Evolutionary conservation across 2,329 filamentous ascomycete species (phyloP).

Genomic region (Rhinocladiella mackenziei): DNA sequence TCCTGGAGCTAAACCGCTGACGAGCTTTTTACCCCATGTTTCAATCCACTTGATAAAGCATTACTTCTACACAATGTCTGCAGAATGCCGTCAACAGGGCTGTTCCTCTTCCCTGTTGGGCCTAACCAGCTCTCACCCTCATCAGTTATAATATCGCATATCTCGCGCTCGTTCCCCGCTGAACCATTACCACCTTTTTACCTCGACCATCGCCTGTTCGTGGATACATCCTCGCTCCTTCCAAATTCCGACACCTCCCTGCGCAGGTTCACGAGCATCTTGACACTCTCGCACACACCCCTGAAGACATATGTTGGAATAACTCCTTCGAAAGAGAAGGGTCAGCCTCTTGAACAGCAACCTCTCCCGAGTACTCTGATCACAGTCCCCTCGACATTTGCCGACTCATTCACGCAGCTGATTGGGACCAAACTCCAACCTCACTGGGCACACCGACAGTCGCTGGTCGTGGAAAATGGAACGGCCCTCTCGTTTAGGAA

Average conservation of each 20-base stretch:
- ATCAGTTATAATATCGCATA: conserved; percentile 23
- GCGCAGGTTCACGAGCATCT: conserved; percentile 23
- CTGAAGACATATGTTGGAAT: conserved; percentile 23
- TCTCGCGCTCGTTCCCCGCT: conserved; percentile 25
- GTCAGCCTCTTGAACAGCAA: conserved; percentile 1
- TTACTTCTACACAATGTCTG: background rate
- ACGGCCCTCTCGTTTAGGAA: conserved; percentile 18
- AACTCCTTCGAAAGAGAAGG: conserved; percentile 12
- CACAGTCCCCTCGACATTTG: conserved; percentile 22
- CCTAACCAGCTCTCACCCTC: conserved; percentile 20
- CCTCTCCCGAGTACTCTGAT: conserved; percentile 12
- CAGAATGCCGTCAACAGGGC: conserved; percentile 18
- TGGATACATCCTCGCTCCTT: conserved; percentile 29
- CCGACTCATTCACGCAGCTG: conserved; percentile 26
- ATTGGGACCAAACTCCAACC: conserved; percentile 28
- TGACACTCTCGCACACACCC: conserved; percentile 25
- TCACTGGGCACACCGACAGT: conserved; percentile 27
- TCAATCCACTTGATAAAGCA: too few species aligned
- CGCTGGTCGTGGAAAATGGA: conserved; percentile 25
- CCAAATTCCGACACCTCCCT: conserved; percentile 21
- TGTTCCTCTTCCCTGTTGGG: conserved; percentile 23
- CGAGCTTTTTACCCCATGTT: too few species aligned
- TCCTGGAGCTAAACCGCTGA: too few species aligned
- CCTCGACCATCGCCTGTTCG: conserved; percentile 28
- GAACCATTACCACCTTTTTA: conserved; percentile 24